Percentiles rank a stretch among this genome's conserved stretches.
Evolutionary conservation across 805 yeast genomes (phyloP).

Genomic region (Kazachstania kunashirensis): DNA sequence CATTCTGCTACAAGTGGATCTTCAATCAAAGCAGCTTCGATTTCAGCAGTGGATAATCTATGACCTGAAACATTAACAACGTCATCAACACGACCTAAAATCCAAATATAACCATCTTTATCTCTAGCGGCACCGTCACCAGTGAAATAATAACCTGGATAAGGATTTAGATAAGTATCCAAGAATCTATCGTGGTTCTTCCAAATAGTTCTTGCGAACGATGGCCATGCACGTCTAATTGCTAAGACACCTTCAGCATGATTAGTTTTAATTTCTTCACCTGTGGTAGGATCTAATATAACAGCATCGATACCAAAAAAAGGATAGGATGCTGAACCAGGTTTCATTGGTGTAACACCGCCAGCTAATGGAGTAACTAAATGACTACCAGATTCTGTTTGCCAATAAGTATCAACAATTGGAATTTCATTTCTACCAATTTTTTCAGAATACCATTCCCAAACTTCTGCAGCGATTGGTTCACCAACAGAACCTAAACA

Average conservation of each 20-base stretch:
- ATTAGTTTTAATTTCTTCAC: constrained; percentile 56
- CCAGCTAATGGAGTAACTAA: constrained; percentile 69
- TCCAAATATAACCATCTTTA: constrained; percentile 77
- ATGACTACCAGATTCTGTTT: constrained; percentile 80
- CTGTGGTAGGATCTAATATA: constrained; percentile 65
- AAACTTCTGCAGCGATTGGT: constrained; percentile 75
- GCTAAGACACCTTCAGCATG: constrained; percentile 78
- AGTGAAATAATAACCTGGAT: constrained; percentile 73
- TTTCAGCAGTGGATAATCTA: constrained; percentile 80
- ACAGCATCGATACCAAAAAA: constrained; percentile 72
- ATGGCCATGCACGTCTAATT: constrained; percentile 69
- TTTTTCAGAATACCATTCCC: constrained; percentile 76
- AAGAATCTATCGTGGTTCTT: constrained; percentile 61
- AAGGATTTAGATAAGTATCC: constrained; percentile 77
- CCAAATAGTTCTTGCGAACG: constrained; percentile 78
- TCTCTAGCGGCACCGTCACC: constrained; percentile 90
- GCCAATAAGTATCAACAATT: constrained; percentile 81
- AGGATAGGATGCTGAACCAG: constrained; percentile 79
- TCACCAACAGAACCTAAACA: constrained; percentile 78
- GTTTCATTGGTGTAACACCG: constrained; percentile 69
- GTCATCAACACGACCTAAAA: constrained; percentile 79
- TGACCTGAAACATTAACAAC: constrained; percentile 84
- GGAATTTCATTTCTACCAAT: constrained; percentile 64
- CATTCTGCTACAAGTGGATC: constrained; percentile 62
- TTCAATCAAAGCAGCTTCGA: constrained; percentile 73